Base-by-base conservation (phyloP, 441 rosid genomes). In the Arabidopsis lyrata region DNA sequence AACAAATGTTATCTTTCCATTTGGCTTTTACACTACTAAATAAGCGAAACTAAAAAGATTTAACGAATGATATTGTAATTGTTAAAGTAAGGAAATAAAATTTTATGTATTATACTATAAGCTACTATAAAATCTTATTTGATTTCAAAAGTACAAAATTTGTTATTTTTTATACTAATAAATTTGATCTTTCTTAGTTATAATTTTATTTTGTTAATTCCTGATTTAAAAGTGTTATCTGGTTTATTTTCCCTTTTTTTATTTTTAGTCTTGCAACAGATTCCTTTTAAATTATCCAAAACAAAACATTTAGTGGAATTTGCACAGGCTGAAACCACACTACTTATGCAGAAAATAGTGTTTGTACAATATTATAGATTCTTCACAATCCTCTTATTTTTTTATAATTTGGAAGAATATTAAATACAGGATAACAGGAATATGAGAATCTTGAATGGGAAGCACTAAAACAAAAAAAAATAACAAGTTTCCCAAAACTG, bases 401-500 rank as follows among this genome's bases (percentile, higher is more conserved):
- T 27, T 48, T 29, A 5, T 29, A 39, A 13, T 20, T 29, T 13
- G 34, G 48, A 49, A 59, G 0, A 58, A 15, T 38, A 60, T 4
- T 32, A 60, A 50, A 44, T 41, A 41, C 48, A 74, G 6, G 63
- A 74, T 32, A 52, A 2, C 7, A 53, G 41, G 58, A 65, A 65
- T 66, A 49, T 13, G 59, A 70, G 67, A 70, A 72, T 77, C 72
- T 70, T 52, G 44, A 65, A 47, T 60, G n/a, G 14, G 47, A 34
- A 67, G 2, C 65, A 44, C 59, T 56, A 13, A 24, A 35, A 16
- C n/a, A n/a, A 27, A 48, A 45, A 35, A 39, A 50, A 42, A 62
- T 47, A 60, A 66, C 18, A 49, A 66, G 54, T 31, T 67, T 75
- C 63, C 68, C 12, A 60, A 75, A 75, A 68, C 61, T 35, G 39